These are phyloP conservation scores for Clathrus columnatus DNA, from an alignment of 768 basidiomycete species.

Conservation along the genomic window DNA sequence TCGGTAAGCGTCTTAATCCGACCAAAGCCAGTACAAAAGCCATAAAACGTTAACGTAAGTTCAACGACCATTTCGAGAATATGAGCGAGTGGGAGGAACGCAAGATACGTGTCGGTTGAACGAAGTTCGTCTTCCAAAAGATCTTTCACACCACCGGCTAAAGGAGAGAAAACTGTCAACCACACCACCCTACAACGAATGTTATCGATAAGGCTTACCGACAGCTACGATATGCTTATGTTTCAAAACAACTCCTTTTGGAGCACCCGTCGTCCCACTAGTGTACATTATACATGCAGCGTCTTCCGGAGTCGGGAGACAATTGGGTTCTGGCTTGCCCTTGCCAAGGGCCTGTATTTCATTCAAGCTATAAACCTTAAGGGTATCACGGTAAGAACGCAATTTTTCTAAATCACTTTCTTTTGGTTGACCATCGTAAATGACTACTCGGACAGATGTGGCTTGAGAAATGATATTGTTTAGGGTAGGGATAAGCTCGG, in stretches of 20 bases:
- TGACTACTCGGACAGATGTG: constrained; percentile 65
- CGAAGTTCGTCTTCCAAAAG: constrained; percentile 62
- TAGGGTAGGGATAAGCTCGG: constrained; percentile 76
- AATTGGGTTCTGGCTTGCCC: constrained; percentile 37
- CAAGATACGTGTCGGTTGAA: constrained; percentile 63
- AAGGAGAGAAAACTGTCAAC: not conserved
- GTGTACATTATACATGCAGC: constrained; percentile 78
- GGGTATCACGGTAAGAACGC: constrained; percentile 39
- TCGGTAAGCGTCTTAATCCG: constrained; percentile 95
- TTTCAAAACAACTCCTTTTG: constrained; percentile 88
- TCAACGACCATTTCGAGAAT: constrained; percentile 96
- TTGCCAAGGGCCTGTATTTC: constrained; percentile 66
- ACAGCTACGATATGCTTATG: constrained; percentile 83
- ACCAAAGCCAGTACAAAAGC: constrained; percentile 81
- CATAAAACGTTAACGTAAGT: constrained; percentile 60
- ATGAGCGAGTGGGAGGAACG: constrained; percentile 90
- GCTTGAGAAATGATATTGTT: constrained; percentile 62
- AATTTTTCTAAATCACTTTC: constrained; percentile 51
- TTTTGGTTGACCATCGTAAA: constrained; percentile 74
- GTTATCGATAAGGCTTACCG: constrained; percentile 14
- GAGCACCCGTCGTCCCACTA: constrained; percentile 81
- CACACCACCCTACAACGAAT: not conserved
- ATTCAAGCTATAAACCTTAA: constrained; percentile 58
- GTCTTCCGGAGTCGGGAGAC: constrained; percentile 44
- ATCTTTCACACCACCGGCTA: constrained; percentile 66